Percentiles rank a stretch among this genome's conserved stretches.
These are phyloP conservation scores for Antrodiella citrinella DNA, from an alignment of 768 basidiomycete species.

Conservation along the genomic window DNA sequence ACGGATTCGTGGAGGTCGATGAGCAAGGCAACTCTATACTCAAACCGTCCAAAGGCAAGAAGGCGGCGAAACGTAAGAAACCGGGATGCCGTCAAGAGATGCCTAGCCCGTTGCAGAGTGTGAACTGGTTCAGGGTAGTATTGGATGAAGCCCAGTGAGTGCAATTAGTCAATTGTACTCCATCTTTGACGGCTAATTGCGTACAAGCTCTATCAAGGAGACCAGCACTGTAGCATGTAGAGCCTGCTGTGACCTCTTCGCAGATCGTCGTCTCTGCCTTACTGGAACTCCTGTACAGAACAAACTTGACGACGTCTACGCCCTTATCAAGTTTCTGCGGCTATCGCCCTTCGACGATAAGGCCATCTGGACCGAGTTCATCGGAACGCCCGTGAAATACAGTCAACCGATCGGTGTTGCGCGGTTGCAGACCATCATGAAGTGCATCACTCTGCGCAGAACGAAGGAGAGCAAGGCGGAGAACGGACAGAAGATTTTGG, in stretches of 20 bases:
- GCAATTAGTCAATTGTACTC: background rate
- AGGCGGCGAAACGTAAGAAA: conserved; percentile 55
- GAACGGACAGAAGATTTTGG: conserved; percentile 78
- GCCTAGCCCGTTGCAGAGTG: conserved; percentile 81
- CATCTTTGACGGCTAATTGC: conserved; percentile 1
- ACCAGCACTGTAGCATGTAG: conserved; percentile 88
- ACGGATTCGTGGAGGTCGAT: conserved; percentile 56
- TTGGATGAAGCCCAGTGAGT: conserved; percentile 93
- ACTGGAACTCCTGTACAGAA: conserved; percentile 99
- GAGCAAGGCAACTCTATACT: conserved; percentile 56
- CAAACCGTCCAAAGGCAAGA: conserved; percentile 58
- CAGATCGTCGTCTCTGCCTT: conserved; percentile 87
- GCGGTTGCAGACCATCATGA: conserved; percentile 95
- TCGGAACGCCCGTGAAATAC: conserved; percentile 88
- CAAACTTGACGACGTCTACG: conserved; percentile 96
- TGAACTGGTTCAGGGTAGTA: conserved; percentile 95
- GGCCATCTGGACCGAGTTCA: conserved; percentile 85
- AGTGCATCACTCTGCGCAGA: conserved; percentile 89
- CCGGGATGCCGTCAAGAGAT: conserved; percentile 34
- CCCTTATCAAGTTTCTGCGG: conserved; percentile 92
- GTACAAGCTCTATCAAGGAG: conserved; percentile 87
- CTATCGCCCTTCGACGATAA: conserved; percentile 91
- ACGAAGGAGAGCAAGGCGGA: conserved; percentile 85
- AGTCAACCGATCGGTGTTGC: conserved; percentile 85
- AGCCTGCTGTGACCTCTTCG: conserved; percentile 90